Evolutionary conservation across 2,329 filamentous ascomycete genomes (phyloP).

Genomic region (Anisogramma anomala): DNA sequence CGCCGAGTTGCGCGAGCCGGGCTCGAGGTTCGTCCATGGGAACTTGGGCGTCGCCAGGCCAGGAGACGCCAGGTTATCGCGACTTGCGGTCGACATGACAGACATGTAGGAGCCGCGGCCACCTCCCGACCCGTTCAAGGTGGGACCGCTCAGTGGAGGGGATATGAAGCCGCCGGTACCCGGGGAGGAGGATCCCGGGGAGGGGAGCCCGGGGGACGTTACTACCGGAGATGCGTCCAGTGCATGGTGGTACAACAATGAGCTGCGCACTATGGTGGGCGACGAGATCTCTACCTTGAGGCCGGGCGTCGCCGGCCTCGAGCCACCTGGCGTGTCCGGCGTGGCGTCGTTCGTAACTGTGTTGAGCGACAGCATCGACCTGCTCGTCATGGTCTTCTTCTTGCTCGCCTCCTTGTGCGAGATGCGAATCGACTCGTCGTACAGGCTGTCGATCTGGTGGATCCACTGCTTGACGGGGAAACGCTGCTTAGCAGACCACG

Average conservation of each 20-base stretch:
- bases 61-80: neutral
- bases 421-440: constrained; percentile 46
- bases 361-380: constrained; percentile 16
- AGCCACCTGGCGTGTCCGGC: constrained; percentile 11
- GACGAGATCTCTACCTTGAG: constrained; percentile 12
- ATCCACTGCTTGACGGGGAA: constrained; percentile 58
- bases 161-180: too few relatives aligned
- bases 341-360: constrained; percentile 13
- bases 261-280: constrained; percentile 13
- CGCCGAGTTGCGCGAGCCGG: constrained; percentile 7
- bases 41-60: constrained; percentile 13
- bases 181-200: neutral
- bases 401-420: constrained; percentile 20
- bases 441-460: constrained; percentile 49
- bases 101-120: neutral
- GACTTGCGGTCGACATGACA: constrained; percentile 1
- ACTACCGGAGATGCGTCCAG: constrained; percentile 10
- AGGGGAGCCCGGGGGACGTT: neutral
- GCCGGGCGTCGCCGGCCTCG: constrained; percentile 10
- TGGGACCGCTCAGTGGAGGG: too few relatives aligned
- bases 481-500: constrained; percentile 49
- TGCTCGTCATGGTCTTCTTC: constrained; percentile 13
- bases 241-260: constrained; percentile 15
- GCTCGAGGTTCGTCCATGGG: constrained; percentile 12
- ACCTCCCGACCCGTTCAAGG: neutral